Base-by-base conservation (phyloP, 805 yeast genomes). In the Kuraishia floccosa region DNA sequence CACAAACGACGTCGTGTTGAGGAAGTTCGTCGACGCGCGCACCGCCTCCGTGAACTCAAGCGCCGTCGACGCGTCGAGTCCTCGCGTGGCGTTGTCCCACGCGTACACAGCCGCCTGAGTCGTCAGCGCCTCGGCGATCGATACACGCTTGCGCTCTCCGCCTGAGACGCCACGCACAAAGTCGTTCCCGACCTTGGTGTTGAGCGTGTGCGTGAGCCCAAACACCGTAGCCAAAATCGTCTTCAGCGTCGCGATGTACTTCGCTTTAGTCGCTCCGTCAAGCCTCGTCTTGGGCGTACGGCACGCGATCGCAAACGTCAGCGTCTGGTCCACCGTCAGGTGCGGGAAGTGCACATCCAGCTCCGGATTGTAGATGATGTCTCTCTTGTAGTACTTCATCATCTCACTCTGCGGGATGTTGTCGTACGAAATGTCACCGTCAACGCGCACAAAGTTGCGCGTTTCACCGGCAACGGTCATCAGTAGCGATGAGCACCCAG, bases 81-180 rank as follows among this genome's bases (percentile, higher is more conserved):
- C 94, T 59, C 91, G 70, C 4, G 94, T 83, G 4, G 89, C 79
- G 46, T 83, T 83, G 59, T 82, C 87, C 74, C 83, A 77, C 52
- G 80, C 72, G 39, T 68, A 76, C 30, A 78, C 60, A 30, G 69
- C 58, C 20, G 84, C 78, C 18, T 76, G 72, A 30, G 76, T 64
- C 28, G 79, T 67, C 28, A 78, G 57, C 1, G 81, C 81, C 54
- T 82, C 94, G 7, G 86, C 84, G 44, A 82, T 76, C 8, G 89
- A 77, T 3, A 82, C 89, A 58, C 93, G 71, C 54, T 81, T 80
- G 40, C 93, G 62, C 56, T 82, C 91, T 62, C 91, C 91, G 46
- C 93, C 89, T 30, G 89, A 76, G 25, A 78, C 71, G 44, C 80
- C 80, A 44, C 76, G 61, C 13, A 72, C 62, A 31, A 52, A 59